Evolutionary conservation across 106 monocot genomes (phyloP), one percentile per base, ranked within the genome.

Genomic region (Dioscorea zingiberensis): DNA sequence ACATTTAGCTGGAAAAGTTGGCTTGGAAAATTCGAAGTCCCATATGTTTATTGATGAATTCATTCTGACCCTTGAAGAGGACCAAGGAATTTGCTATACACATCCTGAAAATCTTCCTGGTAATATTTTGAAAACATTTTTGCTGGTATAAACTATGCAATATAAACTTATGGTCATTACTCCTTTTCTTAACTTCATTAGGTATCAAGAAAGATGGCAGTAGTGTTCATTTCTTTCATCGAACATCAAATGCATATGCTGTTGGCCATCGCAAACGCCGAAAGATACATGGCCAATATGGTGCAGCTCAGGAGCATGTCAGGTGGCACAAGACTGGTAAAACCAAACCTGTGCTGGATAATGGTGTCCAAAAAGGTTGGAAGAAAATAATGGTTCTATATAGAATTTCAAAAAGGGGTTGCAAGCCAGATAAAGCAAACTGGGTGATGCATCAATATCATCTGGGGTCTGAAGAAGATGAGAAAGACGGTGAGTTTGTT

Each of bases 371-470:
- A 47, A 91, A 77, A 77, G 94, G 95, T 44, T 88, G 84, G 80
- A 97, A 91, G 69, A 97, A 97, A 61, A 91, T 97, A 32, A 81
- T 97, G 95, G 95, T 97, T 58, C 77, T 97, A 3, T 86, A 97
- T 49, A 80, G 66, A 70, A 83, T 78, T 64, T 69, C 73, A 21
- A 78, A 81, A 59, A 83, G 79, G 27, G 79, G 81, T 1, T 23
- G 51, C 66, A 88, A 79, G 59, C 85, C 95, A 25, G 88, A 77
- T 30, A 97, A 77, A 75, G 83, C 83, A 63, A 91, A 85, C 32
- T 97, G 95, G 95, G 95, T 88, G 54, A 86, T 97, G 91, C 95
- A 97, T 68, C 95, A 97, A 63, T 97, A 97, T 44, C 91, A 97
- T 79, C 76, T 97, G 67, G 95, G 95, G 8, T 49, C 74, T 27